A percentile compares a stretch with the other conserved stretches of the same genome.
Evolutionary conservation across 2,329 filamentous ascomycete genomes (phyloP).

Genomic region (Balansia obtecta): DNA sequence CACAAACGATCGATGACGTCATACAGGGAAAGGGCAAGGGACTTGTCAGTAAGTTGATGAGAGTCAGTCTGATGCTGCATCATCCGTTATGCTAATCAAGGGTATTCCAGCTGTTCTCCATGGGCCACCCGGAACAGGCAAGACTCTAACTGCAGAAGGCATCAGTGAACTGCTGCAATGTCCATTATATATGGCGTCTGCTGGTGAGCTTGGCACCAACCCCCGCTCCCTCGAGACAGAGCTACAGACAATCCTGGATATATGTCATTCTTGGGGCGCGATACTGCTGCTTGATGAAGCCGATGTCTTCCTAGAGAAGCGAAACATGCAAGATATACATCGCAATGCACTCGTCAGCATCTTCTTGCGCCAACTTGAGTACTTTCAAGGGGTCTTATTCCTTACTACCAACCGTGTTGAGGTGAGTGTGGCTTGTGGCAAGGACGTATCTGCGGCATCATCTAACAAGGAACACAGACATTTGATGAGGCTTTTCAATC

Average conservation of each 20-base stretch:
- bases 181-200: conserved; percentile 72
- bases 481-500: conserved; percentile 88
- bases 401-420: conserved; percentile 79
- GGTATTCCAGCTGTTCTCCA: conserved; percentile 52
- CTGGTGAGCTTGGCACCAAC: conserved; percentile 72
- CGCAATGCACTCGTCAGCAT: conserved; percentile 79
- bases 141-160: conserved; percentile 77
- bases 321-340: conserved; percentile 71
- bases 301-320: conserved; percentile 73
- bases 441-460: not conserved
- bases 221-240: conserved; percentile 61
- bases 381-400: conserved; percentile 85
- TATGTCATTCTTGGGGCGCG: conserved; percentile 76
- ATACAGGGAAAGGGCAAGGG: conserved; percentile 79
- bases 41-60: conserved; percentile 44
- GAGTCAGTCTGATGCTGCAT: not conserved
- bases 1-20: conserved; percentile 72
- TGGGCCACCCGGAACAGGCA: conserved; percentile 76
- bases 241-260: conserved; percentile 72
- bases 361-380: conserved; percentile 77
- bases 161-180: conserved; percentile 74
- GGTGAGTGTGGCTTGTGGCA: conserved; percentile 20
- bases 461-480: conserved; percentile 32
- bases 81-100: not conserved
- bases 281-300: conserved; percentile 78